phyloP scores from a whole-genome alignment of 2,329 filamentous ascomycete genomes.

The Alternaria sp. region DNA sequence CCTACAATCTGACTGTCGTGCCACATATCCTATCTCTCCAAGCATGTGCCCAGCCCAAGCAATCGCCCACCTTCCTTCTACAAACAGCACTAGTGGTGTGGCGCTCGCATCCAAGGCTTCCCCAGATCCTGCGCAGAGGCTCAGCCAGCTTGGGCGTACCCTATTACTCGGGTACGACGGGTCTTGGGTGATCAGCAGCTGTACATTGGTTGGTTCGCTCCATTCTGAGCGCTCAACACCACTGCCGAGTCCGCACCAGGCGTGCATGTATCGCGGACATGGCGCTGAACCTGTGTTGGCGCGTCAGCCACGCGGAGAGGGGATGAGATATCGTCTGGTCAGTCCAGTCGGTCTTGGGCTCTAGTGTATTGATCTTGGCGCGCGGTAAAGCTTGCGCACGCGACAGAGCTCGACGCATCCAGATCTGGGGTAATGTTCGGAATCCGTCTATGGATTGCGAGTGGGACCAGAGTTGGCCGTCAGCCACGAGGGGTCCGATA shows the following conservation, averaged over 20 bases:
- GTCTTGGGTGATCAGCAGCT: neutral
- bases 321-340: neutral
- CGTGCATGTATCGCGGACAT: neutral
- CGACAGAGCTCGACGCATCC: neutral
- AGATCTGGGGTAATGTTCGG: neutral
- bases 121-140: neutral
- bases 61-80: slow-evolving; percentile 5
- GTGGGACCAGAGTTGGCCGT: neutral
- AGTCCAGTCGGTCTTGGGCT: neutral
- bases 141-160: neutral
- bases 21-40: neutral
- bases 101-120: neutral
- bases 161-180: neutral
- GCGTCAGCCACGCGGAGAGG: neutral
- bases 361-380: neutral
- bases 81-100: slow-evolving; percentile 2
- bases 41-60: slow-evolving; percentile 3
- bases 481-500: neutral
- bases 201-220: neutral
- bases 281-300: neutral
- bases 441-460: neutral
- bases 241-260: neutral
- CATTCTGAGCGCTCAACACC: neutral
- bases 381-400: neutral
- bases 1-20: neutral